phyloP scores from a whole-genome alignment of 2,329 filamentous ascomycete species.

The Coniosporium tulheliwenetii region DNA sequence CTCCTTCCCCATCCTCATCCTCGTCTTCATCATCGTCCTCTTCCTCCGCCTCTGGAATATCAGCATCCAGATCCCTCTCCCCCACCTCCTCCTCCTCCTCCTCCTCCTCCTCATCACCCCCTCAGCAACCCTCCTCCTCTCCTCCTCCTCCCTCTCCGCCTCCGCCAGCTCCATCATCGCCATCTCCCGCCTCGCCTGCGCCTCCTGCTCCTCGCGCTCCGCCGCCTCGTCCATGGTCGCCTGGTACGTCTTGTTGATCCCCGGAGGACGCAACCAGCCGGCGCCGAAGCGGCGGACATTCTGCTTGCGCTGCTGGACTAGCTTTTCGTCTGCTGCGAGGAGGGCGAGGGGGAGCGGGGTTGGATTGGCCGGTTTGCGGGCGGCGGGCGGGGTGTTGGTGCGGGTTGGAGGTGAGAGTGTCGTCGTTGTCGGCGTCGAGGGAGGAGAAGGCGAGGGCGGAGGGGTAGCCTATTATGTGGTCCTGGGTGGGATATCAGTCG shows the following conservation, averaged over 20 bases:
- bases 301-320: conserved; percentile 58
- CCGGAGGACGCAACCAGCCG: conserved; percentile 80
- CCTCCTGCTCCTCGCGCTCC: conserved; percentile 74
- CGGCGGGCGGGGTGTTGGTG: conserved; percentile 1
- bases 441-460: not conserved
- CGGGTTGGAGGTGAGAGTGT: not conserved
- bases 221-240: conserved; percentile 79
- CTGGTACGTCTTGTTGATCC: conserved; percentile 75
- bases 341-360: conserved; percentile 45
- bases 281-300: conserved; percentile 80
- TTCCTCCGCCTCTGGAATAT: conserved; percentile 38
- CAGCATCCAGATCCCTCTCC: conserved; percentile 53
- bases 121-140: conserved; percentile 14
- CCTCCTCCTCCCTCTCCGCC: conserved; percentile 40
- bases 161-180: conserved; percentile 57
- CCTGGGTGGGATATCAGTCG: conserved; percentile 4
- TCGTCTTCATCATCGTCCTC: conserved; percentile 32
- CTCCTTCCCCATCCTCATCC: conserved; percentile 19
- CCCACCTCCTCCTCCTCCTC: conserved; percentile 24
- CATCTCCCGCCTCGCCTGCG: conserved; percentile 54
- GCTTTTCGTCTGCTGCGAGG: conserved; percentile 61
- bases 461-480: conserved; percentile 2
- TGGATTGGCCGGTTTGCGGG: conserved; percentile 13
- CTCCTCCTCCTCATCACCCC: conserved; percentile 14
- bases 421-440: not conserved